phyloP scores from a whole-genome alignment of 495 filamentous ascomycete species.

The Hyaloscypha hepaticicola region DNA sequence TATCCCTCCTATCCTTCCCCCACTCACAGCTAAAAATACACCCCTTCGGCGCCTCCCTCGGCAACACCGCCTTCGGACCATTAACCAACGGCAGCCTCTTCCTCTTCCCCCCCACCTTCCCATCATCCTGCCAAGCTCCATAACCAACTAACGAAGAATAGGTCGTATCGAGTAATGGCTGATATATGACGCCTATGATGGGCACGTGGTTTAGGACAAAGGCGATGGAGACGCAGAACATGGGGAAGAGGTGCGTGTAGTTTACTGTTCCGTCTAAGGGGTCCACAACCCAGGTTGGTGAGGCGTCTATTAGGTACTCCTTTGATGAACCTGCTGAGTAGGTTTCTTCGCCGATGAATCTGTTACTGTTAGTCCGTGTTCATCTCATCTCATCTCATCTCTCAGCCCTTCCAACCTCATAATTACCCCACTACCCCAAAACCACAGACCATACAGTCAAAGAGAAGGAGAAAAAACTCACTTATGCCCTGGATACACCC shows the following conservation, averaged over 20 bases:
- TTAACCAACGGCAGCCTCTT: conserved; percentile 56
- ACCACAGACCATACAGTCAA: not conserved
- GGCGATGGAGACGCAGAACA: conserved; percentile 70
- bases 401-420: not conserved
- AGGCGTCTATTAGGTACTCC: conserved; percentile 57
- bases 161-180: conserved; percentile 61
- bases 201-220: conserved; percentile 56
- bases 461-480: conserved; percentile 35
- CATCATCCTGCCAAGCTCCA: conserved; percentile 51
- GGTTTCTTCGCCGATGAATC: conserved; percentile 70
- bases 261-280: conserved; percentile 72
- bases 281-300: conserved; percentile 70
- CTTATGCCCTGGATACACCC: conserved; percentile 61
- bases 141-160: conserved; percentile 60
- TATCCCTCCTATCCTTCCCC: conserved; percentile 68
- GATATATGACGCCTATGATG: conserved; percentile 64
- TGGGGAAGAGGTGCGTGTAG: conserved; percentile 70
- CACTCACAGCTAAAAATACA: conserved; percentile 70
- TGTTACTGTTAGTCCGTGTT: conserved; percentile 24
- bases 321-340: conserved; percentile 59
- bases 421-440: not conserved
- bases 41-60: conserved; percentile 58
- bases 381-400: not conserved
- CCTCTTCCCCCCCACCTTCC: conserved; percentile 38
- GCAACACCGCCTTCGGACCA: conserved; percentile 58